A percentile compares a stretch with the other conserved stretches of the same genome.
These are phyloP conservation scores for Chondrus crispus DNA, from an alignment of 23 red algal species.

Conservation along the genomic window DNA sequence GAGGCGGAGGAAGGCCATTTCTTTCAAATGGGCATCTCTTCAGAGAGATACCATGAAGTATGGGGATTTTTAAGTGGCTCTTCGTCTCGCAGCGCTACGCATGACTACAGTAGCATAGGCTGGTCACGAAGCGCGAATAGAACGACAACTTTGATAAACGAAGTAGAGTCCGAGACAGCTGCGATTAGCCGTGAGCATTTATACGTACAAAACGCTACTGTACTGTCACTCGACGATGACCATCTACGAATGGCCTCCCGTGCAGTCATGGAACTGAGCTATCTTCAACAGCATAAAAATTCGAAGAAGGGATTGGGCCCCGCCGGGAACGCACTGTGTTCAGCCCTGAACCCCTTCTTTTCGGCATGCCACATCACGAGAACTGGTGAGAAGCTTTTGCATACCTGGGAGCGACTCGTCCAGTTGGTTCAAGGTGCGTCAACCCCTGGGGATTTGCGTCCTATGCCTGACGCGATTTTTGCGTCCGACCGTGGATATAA, in stretches of 20 bases:
- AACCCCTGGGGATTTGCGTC: not conserved
- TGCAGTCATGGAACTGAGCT: not conserved
- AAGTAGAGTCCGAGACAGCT: not conserved
- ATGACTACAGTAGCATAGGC: not conserved
- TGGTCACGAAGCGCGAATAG: not conserved
- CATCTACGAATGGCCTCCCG: not conserved
- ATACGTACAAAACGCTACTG: too few species aligned
- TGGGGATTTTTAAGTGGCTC: not conserved
- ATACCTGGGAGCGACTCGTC: slow-evolving; percentile 5
- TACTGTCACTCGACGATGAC: slow-evolving; percentile 7
- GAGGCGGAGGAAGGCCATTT: not conserved
- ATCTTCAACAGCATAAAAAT: not conserved
- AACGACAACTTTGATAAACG: not conserved
- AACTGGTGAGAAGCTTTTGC: not conserved
- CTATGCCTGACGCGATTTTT: not conserved
- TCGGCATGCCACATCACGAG: not conserved
- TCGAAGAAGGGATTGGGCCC: not conserved
- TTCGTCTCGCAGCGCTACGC: not conserved
- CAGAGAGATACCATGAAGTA: not conserved
- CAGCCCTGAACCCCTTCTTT: slow-evolving; percentile 1
- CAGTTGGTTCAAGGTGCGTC: not conserved
- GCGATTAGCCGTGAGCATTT: not conserved
- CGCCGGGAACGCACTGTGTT: not conserved
- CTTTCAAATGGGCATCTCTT: not conserved
- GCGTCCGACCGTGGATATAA: slow-evolving; percentile 3